Evolutionary conservation across 2,329 filamentous ascomycete species (phyloP).

Genomic region (Claviceps pazoutovae): DNA sequence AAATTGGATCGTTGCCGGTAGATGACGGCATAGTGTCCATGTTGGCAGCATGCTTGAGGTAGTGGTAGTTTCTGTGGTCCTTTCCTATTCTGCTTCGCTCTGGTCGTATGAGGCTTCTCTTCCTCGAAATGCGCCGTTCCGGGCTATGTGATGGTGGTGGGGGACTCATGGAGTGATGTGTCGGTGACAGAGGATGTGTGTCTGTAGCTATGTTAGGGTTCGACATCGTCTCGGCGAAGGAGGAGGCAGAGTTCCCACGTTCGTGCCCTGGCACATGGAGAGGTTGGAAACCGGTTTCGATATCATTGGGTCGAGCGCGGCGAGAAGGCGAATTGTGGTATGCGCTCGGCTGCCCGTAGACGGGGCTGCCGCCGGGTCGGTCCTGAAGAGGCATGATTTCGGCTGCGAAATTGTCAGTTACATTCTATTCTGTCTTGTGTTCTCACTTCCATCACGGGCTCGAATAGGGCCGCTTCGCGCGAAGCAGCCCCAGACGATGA

Average conservation of each 20-base stretch:
- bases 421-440: not conserved
- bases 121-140: conserved; percentile 41
- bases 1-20: conserved; percentile 79
- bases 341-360: conserved; percentile 45
- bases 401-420: conserved; percentile 10
- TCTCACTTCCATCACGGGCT: not conserved
- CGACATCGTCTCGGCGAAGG: conserved; percentile 42
- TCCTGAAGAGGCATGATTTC: conserved; percentile 46
- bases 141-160: conserved; percentile 10
- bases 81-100: conserved; percentile 75
- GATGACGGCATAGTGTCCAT: conserved; percentile 85
- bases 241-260: conserved; percentile 43
- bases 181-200: conserved; percentile 38
- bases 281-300: conserved; percentile 49
- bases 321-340: conserved; percentile 58
- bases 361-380: conserved; percentile 49
- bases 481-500: not conserved
- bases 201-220: conserved; percentile 43
- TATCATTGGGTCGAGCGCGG: conserved; percentile 50
- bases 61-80: conserved; percentile 90
- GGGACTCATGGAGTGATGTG: conserved; percentile 19
- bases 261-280: conserved; percentile 29
- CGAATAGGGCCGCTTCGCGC: too few relatives aligned
- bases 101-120: conserved; percentile 78
- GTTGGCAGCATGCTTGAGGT: conserved; percentile 83